A percentile compares a stretch with the other conserved stretches of the same genome.
Conservation (phyloP, 768 basidiomycete species). For the Boletus patriciae region DNA sequence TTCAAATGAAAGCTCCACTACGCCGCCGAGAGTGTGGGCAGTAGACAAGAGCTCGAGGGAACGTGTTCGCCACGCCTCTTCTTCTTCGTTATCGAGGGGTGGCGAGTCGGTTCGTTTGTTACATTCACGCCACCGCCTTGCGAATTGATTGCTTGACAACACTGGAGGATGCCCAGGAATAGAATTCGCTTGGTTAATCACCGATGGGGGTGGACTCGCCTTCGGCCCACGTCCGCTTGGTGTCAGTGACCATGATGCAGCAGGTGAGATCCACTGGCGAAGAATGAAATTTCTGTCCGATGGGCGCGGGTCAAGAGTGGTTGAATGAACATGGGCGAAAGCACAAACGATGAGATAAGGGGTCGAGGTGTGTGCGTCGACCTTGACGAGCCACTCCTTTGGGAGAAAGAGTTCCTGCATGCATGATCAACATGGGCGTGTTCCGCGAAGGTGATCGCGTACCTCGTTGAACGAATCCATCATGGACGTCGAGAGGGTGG, state of each 20-base stretch:
- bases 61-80: conserved; percentile 61
- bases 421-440: neutral
- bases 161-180: conserved; percentile 37
- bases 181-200: conserved; percentile 23
- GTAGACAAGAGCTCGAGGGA: conserved; percentile 55
- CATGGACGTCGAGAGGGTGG: neutral
- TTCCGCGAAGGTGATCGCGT: neutral
- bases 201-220: conserved; percentile 41
- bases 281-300: conserved; percentile 60
- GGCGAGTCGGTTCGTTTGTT: conserved; percentile 42
- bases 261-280: conserved; percentile 58
- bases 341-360: conserved; percentile 72
- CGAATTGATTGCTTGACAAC: conserved; percentile 55
- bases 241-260: conserved; percentile 68
- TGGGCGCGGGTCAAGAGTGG: conserved; percentile 5
- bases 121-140: conserved; percentile 67
- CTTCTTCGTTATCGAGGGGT: conserved; percentile 40
- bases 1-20: conserved; percentile 58
- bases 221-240: conserved; percentile 73
- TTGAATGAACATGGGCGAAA: conserved; percentile 6
- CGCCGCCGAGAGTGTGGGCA: conserved; percentile 62
- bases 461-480: conserved; percentile 56
- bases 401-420: conserved; percentile 55
- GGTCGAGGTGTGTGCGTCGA: conserved; percentile 55
- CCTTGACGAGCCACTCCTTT: conserved; percentile 76